A percentile compares a stretch with the other conserved stretches of the same genome.
phyloP scores from a whole-genome alignment of 257 asterid genomes.

The Buddleja alternifolia region DNA sequence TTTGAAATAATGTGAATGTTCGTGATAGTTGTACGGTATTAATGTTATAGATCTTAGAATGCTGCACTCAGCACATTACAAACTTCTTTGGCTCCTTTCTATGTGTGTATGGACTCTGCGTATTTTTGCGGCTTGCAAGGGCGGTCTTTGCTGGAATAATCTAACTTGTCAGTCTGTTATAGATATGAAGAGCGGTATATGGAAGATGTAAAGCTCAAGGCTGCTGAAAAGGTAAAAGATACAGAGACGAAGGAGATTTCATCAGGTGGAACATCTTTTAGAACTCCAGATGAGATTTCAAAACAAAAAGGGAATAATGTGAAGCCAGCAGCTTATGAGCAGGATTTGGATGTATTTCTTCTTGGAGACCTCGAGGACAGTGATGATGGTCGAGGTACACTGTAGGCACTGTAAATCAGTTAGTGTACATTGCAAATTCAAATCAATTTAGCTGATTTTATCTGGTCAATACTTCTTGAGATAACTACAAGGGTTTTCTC shows the following conservation, averaged over 20 bases:
- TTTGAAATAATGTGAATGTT: neutral
- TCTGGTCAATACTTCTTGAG: neutral
- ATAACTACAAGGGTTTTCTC: neutral
- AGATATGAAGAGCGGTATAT: constrained; percentile 79
- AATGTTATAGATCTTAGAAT: constrained; percentile 1
- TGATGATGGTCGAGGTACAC: constrained; percentile 85
- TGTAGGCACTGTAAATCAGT: neutral
- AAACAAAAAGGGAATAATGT: constrained; percentile 49
- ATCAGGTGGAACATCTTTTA: constrained; percentile 46
- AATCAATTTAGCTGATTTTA: constrained; percentile 8
- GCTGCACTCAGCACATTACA: neutral
- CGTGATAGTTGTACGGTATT: neutral
- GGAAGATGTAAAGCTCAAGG: constrained; percentile 57
- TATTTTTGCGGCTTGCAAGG: constrained; percentile 20
- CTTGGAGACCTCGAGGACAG: constrained; percentile 86
- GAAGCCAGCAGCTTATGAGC: constrained; percentile 64
- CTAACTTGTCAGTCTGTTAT: constrained; percentile 26
- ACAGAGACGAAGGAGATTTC: constrained; percentile 51
- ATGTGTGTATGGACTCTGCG: neutral
- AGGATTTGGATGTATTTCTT: constrained; percentile 94
- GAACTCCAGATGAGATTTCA: constrained; percentile 35
- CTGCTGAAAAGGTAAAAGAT: constrained; percentile 54
- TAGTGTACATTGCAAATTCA: neutral
- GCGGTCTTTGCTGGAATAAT: constrained; percentile 26
- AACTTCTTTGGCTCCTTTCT: neutral